Base-by-base conservation (phyloP, 345 rosid species). In the Aurinia saxatilis region DNA sequence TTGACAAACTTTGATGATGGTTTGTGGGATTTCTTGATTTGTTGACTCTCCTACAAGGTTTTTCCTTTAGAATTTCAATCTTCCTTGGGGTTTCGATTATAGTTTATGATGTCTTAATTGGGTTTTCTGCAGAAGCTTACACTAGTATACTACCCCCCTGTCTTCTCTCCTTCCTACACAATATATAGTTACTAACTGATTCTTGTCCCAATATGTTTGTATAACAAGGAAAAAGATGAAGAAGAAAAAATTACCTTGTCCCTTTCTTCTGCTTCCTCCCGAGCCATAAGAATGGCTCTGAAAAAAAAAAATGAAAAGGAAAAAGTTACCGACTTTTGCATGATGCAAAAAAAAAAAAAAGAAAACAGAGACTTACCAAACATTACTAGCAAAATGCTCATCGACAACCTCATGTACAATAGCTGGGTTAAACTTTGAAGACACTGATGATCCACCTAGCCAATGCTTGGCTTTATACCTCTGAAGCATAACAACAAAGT, bases 191-290 rank as follows among this genome's bases (percentile, higher is more conserved):
- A 13, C 25, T 14, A 25, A 39, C 21, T 60, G 52, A 7, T 13
- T 30, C 14, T 57, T 38, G 48, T 23, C 23, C 63, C 21, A 19
- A 50, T 41, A 16, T 31, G n/a, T 45, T 33, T 1, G 15, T 15
- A 50, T 35, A 60, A 2, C 25, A 60, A 42, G 15, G 5, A 46
- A 13, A 3, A 21, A 21, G 4, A 21, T 21, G 25, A 30, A 23
- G 6, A 29, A 40, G 18, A 19, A 49, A 48, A 49, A 33, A 21
- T 76, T 67, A 88, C 96, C 91, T 77, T 86, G 73, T 84, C 92
- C 55, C 77, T 77, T 81, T 70, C 76, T 72, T 84, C 96, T 31
- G 95, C 84, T 79, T 86, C 96, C 77, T 81, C 86, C 54, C 74
- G 81, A 38, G 82, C 96, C 75, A 73, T 85, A 36, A 70, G 42